phyloP scores from a whole-genome alignment of 2,329 filamentous ascomycete species.

The Teratosphaeriaceae sp. region DNA sequence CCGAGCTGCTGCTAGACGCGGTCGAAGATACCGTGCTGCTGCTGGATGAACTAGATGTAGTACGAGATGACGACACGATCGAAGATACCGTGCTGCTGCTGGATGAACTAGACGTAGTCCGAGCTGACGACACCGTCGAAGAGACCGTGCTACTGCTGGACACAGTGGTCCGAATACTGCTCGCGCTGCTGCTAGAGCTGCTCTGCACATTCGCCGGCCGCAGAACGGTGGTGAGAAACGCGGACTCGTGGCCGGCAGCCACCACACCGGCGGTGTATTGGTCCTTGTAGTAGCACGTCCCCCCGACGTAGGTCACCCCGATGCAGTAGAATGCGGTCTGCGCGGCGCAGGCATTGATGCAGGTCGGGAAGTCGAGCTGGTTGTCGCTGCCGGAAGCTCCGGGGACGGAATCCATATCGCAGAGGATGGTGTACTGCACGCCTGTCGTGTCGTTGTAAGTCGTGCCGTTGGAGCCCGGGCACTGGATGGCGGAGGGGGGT shows the following conservation, averaged over 20 bases:
- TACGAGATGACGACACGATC: too few species aligned
- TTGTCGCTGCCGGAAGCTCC: background rate
- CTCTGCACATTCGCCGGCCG: background rate
- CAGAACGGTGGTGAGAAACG: background rate
- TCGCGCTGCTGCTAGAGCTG: background rate
- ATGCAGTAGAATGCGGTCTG: background rate
- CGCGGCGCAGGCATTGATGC: slow-evolving; percentile 1
- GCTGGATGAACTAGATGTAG: background rate
- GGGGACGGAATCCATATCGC: slow-evolving; percentile 5
- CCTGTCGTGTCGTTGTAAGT: slow-evolving; percentile 7
- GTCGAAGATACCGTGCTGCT: background rate
- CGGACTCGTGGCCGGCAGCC: background rate
- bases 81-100: too few species aligned
- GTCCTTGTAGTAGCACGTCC: slow-evolving; percentile 1
- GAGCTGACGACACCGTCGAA: too few species aligned
- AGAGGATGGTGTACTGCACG: slow-evolving; percentile 8
- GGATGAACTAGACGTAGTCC: background rate
- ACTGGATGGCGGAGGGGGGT: slow-evolving; percentile 2
- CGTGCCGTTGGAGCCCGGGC: slow-evolving; percentile 10
- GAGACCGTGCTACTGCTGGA: background rate
- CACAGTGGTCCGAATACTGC: background rate
- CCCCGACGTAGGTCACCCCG: background rate
- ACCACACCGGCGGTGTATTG: background rate
- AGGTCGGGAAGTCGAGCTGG: slow-evolving; percentile 4
- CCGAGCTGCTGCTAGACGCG: too few species aligned